Evolutionary conservation across 768 basidiomycete species (phyloP).

Genomic region (Phylloporus sp.): DNA sequence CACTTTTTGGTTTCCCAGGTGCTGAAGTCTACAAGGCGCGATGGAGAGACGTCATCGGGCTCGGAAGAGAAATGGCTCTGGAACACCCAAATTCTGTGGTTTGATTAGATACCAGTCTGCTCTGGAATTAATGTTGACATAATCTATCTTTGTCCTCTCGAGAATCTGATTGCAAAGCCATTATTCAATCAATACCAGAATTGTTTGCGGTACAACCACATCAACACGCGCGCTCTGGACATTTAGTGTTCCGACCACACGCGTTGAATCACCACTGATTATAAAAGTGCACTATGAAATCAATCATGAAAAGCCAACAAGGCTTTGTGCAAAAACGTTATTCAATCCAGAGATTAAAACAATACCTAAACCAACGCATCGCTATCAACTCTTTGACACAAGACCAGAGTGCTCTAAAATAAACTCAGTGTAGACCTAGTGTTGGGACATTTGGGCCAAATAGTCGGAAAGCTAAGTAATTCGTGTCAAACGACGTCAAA

Average conservation of each 20-base stretch:
- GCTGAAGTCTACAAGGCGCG: too few species aligned
- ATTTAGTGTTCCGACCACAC: too few species aligned
- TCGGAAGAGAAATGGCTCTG: not conserved
- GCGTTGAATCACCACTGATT: not conserved
- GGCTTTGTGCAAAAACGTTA: not conserved
- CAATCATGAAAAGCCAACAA: not conserved
- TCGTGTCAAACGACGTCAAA: not conserved
- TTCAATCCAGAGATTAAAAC: constrained; percentile 14
- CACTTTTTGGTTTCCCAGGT: too few species aligned
- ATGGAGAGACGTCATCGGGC: not conserved
- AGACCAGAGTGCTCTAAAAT: not conserved
- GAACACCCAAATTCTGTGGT: not conserved
- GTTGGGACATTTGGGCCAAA: constrained; percentile 62
- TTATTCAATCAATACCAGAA: too few species aligned
- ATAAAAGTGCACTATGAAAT: not conserved
- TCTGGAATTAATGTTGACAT: too few species aligned
- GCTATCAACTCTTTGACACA: not conserved
- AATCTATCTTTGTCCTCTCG: not conserved
- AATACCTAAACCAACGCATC: constrained; percentile 4
- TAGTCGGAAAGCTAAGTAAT: constrained; percentile 56
- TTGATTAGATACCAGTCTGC: too few species aligned
- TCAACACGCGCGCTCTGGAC: too few species aligned
- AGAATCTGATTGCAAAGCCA: not conserved
- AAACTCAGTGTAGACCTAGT: constrained; percentile 31
- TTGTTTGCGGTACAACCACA: too few species aligned